A percentile compares a stretch with the other conserved stretches of the same genome.
phyloP scores from a whole-genome alignment of 257 asterid genomes.

The Solanum tacnaense region DNA sequence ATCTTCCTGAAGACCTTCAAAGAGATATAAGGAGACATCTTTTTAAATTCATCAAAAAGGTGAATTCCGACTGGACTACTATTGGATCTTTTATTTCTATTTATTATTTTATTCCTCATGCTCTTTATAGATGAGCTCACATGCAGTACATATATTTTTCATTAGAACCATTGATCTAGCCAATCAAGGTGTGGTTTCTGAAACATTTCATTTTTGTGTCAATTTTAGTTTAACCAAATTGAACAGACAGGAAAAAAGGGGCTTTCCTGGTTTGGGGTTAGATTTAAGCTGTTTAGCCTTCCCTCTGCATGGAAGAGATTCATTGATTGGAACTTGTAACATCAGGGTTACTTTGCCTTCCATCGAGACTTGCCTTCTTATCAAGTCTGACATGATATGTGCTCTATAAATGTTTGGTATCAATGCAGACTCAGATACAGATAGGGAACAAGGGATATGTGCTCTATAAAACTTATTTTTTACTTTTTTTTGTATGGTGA shows the following conservation, averaged over 20 bases:
- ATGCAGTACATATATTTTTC: not conserved
- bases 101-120: not conserved
- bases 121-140: not conserved
- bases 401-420: not conserved
- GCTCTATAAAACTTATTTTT: not conserved
- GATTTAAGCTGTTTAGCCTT: not conserved
- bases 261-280: not conserved
- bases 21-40: conserved; percentile 85
- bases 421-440: not conserved
- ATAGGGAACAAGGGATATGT: not conserved
- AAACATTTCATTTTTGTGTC: not conserved
- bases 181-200: not conserved
- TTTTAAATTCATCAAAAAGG: conserved; percentile 65
- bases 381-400: not conserved
- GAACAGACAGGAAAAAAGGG: not conserved
- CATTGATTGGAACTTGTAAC: not conserved
- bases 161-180: not conserved
- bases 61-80: conserved; percentile 19
- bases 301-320: not conserved
- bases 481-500: not conserved
- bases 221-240: not conserved
- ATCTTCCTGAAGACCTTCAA: conserved; percentile 92
- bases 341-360: not conserved
- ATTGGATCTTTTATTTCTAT: not conserved
- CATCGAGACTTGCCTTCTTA: not conserved